These are phyloP conservation scores for Colletotrichum tropicicola DNA, from an alignment of 2,329 filamentous ascomycete species.

Conservation along the genomic window DNA sequence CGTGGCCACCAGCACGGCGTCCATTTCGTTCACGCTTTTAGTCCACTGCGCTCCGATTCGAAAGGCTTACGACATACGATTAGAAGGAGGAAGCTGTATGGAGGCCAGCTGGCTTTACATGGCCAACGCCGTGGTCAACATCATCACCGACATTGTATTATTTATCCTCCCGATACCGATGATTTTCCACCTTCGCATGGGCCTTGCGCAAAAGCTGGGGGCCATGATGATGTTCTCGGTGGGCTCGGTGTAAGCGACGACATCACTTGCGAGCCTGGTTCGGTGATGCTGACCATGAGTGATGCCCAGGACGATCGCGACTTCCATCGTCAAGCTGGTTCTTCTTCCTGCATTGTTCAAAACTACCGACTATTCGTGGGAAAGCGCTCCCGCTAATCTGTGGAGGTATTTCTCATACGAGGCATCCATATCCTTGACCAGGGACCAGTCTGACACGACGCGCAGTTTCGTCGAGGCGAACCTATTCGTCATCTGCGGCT, in stretches of 20 bases:
- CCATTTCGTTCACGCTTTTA: conserved; percentile 43
- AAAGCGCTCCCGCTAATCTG: conserved; percentile 24
- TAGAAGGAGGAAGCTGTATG: conserved; percentile 49
- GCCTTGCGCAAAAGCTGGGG: conserved; percentile 54
- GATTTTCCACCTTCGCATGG: conserved; percentile 53
- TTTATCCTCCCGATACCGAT: conserved; percentile 57
- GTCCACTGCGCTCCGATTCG: conserved; percentile 47
- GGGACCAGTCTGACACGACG: neutral
- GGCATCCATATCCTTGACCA: neutral
- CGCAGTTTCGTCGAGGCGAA: conserved; percentile 47
- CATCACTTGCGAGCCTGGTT: neutral
- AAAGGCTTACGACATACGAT: conserved; percentile 40
- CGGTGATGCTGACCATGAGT: no score
- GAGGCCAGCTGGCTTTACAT: conserved; percentile 57
- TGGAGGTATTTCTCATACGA: conserved; percentile 3
- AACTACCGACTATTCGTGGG: conserved; percentile 22
- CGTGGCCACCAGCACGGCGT: conserved; percentile 38
- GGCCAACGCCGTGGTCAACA: conserved; percentile 55
- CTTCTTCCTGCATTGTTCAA: conserved; percentile 10
- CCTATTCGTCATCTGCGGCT: conserved; percentile 50
- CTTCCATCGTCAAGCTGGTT: conserved; percentile 17
- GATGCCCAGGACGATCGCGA: conserved; percentile 10
- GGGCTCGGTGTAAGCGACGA: conserved; percentile 40
- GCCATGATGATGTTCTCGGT: conserved; percentile 54
- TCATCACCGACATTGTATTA: conserved; percentile 57